A percentile compares a stretch with the other conserved stretches of the same genome.
Conservation (phyloP, 2,329 filamentous ascomycete species). For the Phaeosphaeriaceae sp. region DNA sequence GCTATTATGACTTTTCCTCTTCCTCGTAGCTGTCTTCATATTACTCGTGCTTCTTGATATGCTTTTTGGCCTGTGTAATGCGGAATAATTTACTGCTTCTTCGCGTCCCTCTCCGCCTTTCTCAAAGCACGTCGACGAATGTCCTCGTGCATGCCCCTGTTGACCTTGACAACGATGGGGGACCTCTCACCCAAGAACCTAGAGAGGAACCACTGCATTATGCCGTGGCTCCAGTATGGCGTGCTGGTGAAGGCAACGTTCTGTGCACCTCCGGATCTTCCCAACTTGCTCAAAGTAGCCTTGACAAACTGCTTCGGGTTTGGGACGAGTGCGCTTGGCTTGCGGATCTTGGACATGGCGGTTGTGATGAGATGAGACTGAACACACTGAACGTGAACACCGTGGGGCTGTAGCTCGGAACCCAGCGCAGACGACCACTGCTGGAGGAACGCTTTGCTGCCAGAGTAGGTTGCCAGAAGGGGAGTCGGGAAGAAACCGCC, state of each 20-base stretch:
- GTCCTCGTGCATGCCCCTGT: constrained; percentile 76
- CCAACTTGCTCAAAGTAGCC: constrained; percentile 79
- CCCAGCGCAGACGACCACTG: constrained; percentile 91
- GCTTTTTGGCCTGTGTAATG: neutral
- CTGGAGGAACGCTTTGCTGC: constrained; percentile 97
- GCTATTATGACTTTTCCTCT: neutral
- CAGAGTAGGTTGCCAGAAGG: constrained; percentile 92
- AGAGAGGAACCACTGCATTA: constrained; percentile 83
- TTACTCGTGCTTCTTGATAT: neutral
- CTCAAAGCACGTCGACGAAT: constrained; percentile 83
- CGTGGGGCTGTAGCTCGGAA: constrained; percentile 79
- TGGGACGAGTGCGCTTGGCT: constrained; percentile 78
- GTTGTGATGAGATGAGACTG: constrained; percentile 93
- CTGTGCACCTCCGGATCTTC: constrained; percentile 77
- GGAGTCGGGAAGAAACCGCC: constrained; percentile 92
- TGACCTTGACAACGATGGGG: constrained; percentile 64
- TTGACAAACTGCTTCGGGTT: constrained; percentile 83
- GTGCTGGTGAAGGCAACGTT: constrained; percentile 83
- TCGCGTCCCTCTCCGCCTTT: constrained; percentile 83
- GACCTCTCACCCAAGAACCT: constrained; percentile 66
- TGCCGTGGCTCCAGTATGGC: constrained; percentile 89
- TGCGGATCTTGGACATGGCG: constrained; percentile 95
- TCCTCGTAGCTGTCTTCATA: neutral
- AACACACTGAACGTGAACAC: constrained; percentile 88
- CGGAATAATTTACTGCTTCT: constrained; percentile 59